Evolutionary conservation across 2,329 filamentous ascomycete genomes (phyloP).

Genomic region (Lasiodiplodia sp.): DNA sequence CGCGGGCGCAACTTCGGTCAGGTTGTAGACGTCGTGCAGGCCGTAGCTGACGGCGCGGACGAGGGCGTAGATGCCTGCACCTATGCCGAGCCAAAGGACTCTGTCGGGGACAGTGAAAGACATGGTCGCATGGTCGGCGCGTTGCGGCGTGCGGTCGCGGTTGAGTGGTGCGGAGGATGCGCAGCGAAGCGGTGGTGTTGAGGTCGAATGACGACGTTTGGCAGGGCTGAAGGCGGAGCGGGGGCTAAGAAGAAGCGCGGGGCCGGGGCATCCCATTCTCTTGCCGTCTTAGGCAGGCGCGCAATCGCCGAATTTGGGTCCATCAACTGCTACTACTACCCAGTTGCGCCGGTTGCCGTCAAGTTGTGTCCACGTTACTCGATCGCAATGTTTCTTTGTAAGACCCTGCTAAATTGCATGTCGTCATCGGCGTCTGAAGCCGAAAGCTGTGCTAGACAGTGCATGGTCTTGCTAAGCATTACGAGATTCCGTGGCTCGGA

Average conservation of each 20-base stretch:
- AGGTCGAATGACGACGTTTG: constrained; percentile 22
- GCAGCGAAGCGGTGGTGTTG: not conserved
- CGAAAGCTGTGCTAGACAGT: not conserved
- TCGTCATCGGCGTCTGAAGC: not conserved
- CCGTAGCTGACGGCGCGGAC: constrained; percentile 64
- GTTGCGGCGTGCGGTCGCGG: not conserved
- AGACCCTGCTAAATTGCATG: not conserved
- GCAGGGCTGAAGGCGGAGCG: constrained; percentile 9
- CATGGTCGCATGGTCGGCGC: constrained; percentile 37
- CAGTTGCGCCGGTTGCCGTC: not conserved
- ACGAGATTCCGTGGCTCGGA: not conserved
- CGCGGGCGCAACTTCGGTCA: constrained; percentile 71
- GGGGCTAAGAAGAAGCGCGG: constrained; percentile 18
- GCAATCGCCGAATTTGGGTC: not conserved
- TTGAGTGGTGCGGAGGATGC: not conserved
- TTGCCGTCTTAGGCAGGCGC: not conserved
- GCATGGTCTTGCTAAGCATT: not conserved
- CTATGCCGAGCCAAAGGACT: constrained; percentile 56
- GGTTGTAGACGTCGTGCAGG: constrained; percentile 67
- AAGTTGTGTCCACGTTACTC: not conserved
- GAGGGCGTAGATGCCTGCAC: constrained; percentile 65
- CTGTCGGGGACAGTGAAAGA: constrained; percentile 50
- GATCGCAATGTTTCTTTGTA: not conserved
- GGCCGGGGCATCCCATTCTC: not conserved
- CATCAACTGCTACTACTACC: not conserved